These are phyloP conservation scores for Alnus rubra DNA, from an alignment of 306 rosid species.

Conservation along the genomic window DNA sequence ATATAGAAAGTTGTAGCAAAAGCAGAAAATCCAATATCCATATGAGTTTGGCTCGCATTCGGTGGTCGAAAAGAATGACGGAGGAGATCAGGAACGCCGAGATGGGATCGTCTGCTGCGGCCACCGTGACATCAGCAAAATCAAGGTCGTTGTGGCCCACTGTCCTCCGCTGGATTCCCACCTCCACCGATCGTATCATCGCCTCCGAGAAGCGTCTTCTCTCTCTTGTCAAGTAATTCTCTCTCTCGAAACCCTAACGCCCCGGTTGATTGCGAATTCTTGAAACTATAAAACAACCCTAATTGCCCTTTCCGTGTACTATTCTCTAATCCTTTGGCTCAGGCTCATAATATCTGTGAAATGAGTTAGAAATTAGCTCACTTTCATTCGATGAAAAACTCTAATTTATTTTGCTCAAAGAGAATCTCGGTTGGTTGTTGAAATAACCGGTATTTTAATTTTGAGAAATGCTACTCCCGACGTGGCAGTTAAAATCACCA, in stretches of 20 bases:
- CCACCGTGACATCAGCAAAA: conserved; percentile 13
- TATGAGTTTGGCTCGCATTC: conserved; percentile 56
- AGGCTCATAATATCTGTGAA: not conserved
- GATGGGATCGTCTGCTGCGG: conserved; percentile 32
- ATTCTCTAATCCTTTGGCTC: not conserved
- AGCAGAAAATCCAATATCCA: not conserved
- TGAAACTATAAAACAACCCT: too few relatives aligned
- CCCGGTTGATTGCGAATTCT: not conserved
- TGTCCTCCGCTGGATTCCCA: conserved; percentile 84
- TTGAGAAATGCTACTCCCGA: too few relatives aligned
- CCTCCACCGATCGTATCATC: conserved; percentile 80
- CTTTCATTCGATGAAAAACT: not conserved
- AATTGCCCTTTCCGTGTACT: not conserved
- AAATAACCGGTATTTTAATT: not conserved
- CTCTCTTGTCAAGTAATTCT: conserved; percentile 77
- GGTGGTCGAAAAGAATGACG: conserved; percentile 54
- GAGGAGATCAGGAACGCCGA: conserved; percentile 51
- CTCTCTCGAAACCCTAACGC: conserved; percentile 29
- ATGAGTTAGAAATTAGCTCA: not conserved
- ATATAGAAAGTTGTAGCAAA: not conserved
- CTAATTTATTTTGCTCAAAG: not conserved
- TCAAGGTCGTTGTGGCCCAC: conserved; percentile 73
- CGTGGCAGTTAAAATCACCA: too few relatives aligned
- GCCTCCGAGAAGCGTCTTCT: conserved; percentile 92
- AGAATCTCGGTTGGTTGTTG: not conserved